Evolutionary conservation across 495 filamentous ascomycete species (phyloP).

Genomic region (Aspergillus homomorphus): DNA sequence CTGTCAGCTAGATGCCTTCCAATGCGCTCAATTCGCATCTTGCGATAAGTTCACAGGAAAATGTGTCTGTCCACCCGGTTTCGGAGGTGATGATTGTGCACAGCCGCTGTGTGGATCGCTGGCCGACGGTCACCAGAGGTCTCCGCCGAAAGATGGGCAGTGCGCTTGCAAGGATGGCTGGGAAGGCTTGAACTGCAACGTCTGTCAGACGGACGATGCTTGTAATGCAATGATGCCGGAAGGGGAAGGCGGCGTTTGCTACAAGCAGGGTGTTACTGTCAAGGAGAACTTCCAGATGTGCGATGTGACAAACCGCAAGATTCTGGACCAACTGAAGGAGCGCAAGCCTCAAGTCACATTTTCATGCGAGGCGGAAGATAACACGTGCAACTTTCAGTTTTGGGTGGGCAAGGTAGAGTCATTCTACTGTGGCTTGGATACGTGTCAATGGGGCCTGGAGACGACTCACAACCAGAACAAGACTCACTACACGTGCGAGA

Average conservation of each 20-base stretch:
- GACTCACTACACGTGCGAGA: slow-evolving; percentile 79
- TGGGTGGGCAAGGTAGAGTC: slow-evolving; percentile 94
- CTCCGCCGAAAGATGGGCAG: slow-evolving; percentile 59
- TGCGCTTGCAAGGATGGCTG: slow-evolving; percentile 94
- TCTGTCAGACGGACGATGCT: slow-evolving; percentile 77
- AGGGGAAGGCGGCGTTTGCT: slow-evolving; percentile 79
- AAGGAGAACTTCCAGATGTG: slow-evolving; percentile 97
- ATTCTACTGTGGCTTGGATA: slow-evolving; percentile 88
- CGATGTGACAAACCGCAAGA: slow-evolving; percentile 92
- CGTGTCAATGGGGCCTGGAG: slow-evolving; percentile 68
- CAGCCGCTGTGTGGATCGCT: slow-evolving; percentile 87
- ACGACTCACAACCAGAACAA: slow-evolving; percentile 69
- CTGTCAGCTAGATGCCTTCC: slow-evolving; percentile 89
- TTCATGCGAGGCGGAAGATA: slow-evolving; percentile 69
- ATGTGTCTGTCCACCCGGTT: slow-evolving; percentile 87
- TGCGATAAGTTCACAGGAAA: slow-evolving; percentile 87
- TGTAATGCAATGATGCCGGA: slow-evolving; percentile 83
- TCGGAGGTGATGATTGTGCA: slow-evolving; percentile 89
- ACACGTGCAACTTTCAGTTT: slow-evolving; percentile 92
- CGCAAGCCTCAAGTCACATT: slow-evolving; percentile 91
- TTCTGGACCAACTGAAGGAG: slow-evolving; percentile 77
- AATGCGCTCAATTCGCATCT: slow-evolving; percentile 79
- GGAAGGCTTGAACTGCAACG: slow-evolving; percentile 98
- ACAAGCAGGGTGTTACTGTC: slow-evolving; percentile 82
- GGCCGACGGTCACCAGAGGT: slow-evolving; percentile 69